Base-by-base conservation (phyloP, 495 filamentous ascomycete species). In the Cercophora samala region DNA sequence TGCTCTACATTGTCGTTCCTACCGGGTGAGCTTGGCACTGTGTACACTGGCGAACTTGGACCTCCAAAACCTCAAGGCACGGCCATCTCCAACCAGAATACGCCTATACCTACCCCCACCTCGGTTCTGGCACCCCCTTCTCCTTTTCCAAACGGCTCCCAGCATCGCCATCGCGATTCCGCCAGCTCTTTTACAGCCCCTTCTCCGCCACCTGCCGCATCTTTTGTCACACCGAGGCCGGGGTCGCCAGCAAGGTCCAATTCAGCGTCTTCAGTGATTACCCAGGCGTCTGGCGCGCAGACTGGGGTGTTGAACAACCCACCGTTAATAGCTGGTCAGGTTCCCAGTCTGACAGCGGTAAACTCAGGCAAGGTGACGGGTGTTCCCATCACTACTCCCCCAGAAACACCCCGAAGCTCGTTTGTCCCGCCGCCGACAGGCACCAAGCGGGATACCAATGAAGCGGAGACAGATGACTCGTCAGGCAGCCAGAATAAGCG, bases 1-100 rank as follows among this genome's bases (percentile, higher is more conserved):
- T 98, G 96, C 73, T 99, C 96, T 0, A 88, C 91, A 0, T 82
- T 99, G 23, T 87, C 92, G 0, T 99, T 99, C 75, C 75, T 85
- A 6, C 82, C 90, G 4, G 91, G 91, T 21, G 96, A 99, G 74
- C 80, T 99, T 6, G 96, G 96, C n/a, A 88, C 93, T 69, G 76
- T 86, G 17, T 97, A 97, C 76, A 89, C 86, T 13, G 90, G 91
- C 11, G 82, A 90, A 13, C 74, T 87, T 13, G 82, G 87, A 4
- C 81, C 80, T 21, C 71, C 79, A 8, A 83, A 86, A 56, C 80
- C 74, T 18, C 62, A 77, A 0, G 72, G 69, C 37, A 76, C 82
- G 3, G 77, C 76, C 13, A 75, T 86, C 11, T 85, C 84, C 22
- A 82, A 78, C 6, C 88, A 89, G 67, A 83, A 84, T 62, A 89